Evolutionary conservation across 805 yeast species (phyloP), one percentile per base, ranked within the genome.

Genomic region (Ogataea trehalophila): DNA sequence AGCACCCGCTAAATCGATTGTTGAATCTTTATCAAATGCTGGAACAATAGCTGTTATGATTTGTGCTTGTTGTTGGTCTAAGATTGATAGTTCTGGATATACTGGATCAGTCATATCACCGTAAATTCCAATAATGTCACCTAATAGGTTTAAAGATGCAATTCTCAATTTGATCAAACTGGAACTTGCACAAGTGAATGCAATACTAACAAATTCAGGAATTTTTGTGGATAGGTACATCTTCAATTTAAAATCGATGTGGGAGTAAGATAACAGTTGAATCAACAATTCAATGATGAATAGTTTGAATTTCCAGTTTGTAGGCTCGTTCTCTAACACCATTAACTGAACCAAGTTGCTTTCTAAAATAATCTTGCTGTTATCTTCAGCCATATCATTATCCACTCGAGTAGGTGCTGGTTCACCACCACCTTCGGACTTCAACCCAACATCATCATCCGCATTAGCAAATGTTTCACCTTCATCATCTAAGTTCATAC

Each of bases 51-150:
- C 95, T 48, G 96, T 84, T 9, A 87, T 83, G 9, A 94, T 87
- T 57, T 89, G 97, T 0, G 98, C 98, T 58, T 94, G 97, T 59
- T 87, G 96, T 65, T 91, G 97, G 54, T 87, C 96, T 39, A 92
- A 68, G 9, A 90, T 73, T 0, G 92, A 77, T 15, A 77, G 76
- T 3, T 82, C 81, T 0, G 87, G 84, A 56, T 82, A 84, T 29
- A 86, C 75, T 0, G 92, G 89, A 60, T 87, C 96, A 11, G 71
- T 76, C 42, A 81, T 65, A 23, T 74, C 73, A 0, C 89, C 82
- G 64, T 79, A 85, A 1, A 77, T 67, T 8, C 71, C 74, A 31
- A 94, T 70, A 2, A 87, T 72, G 40, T 77, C 77, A 46, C 83
- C 84, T 26, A 94, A 70, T 6, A 92, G 68, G 15, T 71, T 70